Base-by-base conservation (phyloP, 176 grass and related monocot genomes). In the Aechmea fasciata region DNA sequence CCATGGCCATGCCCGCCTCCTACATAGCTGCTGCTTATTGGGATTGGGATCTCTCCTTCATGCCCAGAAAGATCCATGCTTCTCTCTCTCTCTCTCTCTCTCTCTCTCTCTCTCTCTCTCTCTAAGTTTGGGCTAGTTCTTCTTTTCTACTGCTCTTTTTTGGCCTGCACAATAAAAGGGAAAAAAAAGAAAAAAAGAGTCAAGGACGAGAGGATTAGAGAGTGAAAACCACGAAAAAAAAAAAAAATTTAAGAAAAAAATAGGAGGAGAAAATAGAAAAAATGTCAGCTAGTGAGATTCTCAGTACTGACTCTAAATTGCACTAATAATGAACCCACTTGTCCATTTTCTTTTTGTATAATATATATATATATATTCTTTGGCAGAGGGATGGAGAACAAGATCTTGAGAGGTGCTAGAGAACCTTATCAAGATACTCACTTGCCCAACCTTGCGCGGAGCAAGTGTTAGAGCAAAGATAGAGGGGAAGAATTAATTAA, bases 1-100 rank as follows among this genome's bases (percentile, higher is more conserved):
- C 6, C 54, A 26, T 73, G 70, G 26, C 81, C 84, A 48, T 23
- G 22, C 22, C 83, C 87, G n/a, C 74, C 72, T 54, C 69, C 75
- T 57, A 86, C 66, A 49, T 80, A 85, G 65, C 67, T 84, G 71
- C 74, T 87, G 75, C 75, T 83, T 81, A 92, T 92, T 89, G 88
- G 80, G 78, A 96, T 83, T 71, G 88, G 83, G 76, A 96, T 83
- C 85, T 92, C 88, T 22, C 85, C 88, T 85, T 89, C 82, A 67
- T 83, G 50, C 11, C 79, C 83, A 24, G 88, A 91, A 89, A 89
- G 68, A 92, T 96, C 83, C 92, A 96, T 99, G 64, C 67, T 48
- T 75, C 48, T 67, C 49, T 72, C 72, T 87, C 67, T 69, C 72
- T 69, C 64, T 71, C 48, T 65, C 59, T 79, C 51, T 52, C 50